Evolutionary conservation across 139 green algal genomes (phyloP), one percentile per base, ranked within the genome.

Genomic region (Picochlorum sp.): DNA sequence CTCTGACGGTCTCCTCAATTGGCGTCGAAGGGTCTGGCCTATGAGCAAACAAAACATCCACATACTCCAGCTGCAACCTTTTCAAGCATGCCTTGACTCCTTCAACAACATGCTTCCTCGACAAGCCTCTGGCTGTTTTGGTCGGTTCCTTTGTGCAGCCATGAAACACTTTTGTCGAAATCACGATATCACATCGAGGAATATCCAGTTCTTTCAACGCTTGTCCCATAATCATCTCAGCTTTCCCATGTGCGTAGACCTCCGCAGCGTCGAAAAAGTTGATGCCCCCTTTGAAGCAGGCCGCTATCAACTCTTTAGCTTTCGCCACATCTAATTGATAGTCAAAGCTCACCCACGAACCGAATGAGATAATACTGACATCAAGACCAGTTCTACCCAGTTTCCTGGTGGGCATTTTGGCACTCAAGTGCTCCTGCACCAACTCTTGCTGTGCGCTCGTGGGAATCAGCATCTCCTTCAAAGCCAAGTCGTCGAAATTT

Each of bases 211-310:
- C 75, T 58, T 78, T 57, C 14, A 61, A 18, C 41, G 78, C 77
- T 65, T 84, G 81, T 0, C 86, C 86, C 81, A 95, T 89, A 33
- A 95, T 76, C 18, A 69, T 47, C 61, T 95, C 86, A 2, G 85
- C 75, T 40, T 88, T 51, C 2, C 68, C 87, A 13, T 67, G 53
- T 5, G 77, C 81, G 50, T 95, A 95, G 2, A 84, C 77, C 64
- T 95, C 86, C 3, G 86, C 86, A 52, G 87, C 91, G 74, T 94
- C 80, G 65, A 86, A 89, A n/a, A 53, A 89, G 59, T 91, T 91
- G 35, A 87, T 63, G 1, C 83, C 83, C 1, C 57, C 69, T 7
- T 89, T 78, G 4, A 39, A 32, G 24, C 50, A 74, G 4, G 59
- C 57, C 2, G 53, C 29, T 44, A 91, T 76, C 5, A 91, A 55